Percentiles rank a stretch among this genome's conserved stretches.
Conservation (phyloP, 2,329 filamentous ascomycete genomes). For the Arachnopeziza araneosa region DNA sequence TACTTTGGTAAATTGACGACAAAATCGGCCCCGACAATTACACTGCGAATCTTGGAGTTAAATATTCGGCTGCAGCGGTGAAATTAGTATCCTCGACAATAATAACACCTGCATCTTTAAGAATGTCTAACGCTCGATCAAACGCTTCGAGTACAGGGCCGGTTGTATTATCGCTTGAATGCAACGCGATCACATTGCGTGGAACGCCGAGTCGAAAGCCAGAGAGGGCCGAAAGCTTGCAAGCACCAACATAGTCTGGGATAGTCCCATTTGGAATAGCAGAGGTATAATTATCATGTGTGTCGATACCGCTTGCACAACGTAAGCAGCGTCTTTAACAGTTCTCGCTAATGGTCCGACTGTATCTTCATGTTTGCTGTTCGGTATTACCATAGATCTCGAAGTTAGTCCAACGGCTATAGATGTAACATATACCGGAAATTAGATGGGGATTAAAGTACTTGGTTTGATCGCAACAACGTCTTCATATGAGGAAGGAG, state of each 20-base stretch:
- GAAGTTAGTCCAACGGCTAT: constrained; percentile 5
- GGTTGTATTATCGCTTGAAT: constrained; percentile 32
- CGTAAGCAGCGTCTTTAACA: constrained; percentile 23
- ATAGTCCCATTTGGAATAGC: constrained; percentile 43
- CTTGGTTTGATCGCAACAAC: constrained; percentile 12
- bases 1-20: constrained; percentile 49
- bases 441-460: constrained; percentile 23
- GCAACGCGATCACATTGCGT: constrained; percentile 39
- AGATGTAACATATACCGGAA: too few species aligned
- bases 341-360: constrained; percentile 27
- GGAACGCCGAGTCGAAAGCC: constrained; percentile 59
- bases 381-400: constrained; percentile 33
- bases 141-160: constrained; percentile 43
- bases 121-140: constrained; percentile 42
- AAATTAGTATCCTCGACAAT: constrained; percentile 54
- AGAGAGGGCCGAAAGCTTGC: constrained; percentile 43
- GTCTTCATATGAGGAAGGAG: constrained; percentile 5
- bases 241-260: constrained; percentile 56
- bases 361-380: constrained; percentile 24
- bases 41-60: constrained; percentile 21
- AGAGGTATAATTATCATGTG: constrained; percentile 21
- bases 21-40: constrained; percentile 53
- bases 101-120: constrained; percentile 49
- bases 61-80: constrained; percentile 43
- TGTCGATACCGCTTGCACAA: constrained; percentile 28